A percentile compares a stretch with the other conserved stretches of the same genome.
These are phyloP conservation scores for Blastomyces emzantsi DNA, from an alignment of 2,329 filamentous ascomycete genomes.

Conservation along the genomic window DNA sequence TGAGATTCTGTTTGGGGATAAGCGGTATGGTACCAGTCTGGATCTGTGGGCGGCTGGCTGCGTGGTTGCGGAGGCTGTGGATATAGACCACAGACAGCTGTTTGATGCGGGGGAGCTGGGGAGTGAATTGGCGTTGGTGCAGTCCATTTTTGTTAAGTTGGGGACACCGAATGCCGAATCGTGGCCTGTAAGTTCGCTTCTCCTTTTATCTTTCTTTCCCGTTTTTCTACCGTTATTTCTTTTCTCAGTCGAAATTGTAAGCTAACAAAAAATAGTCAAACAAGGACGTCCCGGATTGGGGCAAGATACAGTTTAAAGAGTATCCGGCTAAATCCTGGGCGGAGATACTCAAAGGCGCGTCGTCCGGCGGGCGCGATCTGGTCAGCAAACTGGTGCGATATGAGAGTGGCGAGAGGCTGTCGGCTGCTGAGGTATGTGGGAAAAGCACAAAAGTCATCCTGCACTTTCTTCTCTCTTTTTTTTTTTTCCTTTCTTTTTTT, in stretches of 20 bases:
- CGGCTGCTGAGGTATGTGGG: neutral
- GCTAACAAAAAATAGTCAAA: conserved; percentile 26
- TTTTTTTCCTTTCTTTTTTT: neutral
- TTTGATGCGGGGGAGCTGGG: conserved; percentile 87
- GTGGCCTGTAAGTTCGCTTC: conserved; percentile 61
- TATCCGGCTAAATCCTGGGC: conserved; percentile 63
- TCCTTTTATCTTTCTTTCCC: neutral
- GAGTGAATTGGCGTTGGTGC: conserved; percentile 80
- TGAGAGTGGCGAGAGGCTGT: neutral
- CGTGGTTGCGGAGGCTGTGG: conserved; percentile 67
- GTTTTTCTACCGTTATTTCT: neutral
- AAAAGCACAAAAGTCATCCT: neutral
- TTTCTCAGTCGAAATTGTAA: neutral
- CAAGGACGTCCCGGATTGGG: conserved; percentile 67
- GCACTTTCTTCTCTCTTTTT: neutral
- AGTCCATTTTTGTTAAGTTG: conserved; percentile 84
- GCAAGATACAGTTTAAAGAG: conserved; percentile 68
- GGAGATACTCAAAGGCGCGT: conserved; percentile 54
- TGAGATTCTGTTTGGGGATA: conserved; percentile 80
- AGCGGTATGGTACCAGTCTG: conserved; percentile 58
- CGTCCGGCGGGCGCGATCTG: conserved; percentile 53
- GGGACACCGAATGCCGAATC: conserved; percentile 71
- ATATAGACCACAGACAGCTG: conserved; percentile 49
- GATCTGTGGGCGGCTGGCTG: conserved; percentile 88
- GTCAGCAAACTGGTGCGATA: conserved; percentile 47